Percentiles rank a stretch among this genome's conserved stretches.
These are phyloP conservation scores for Cryptococcus sp. DNA, from an alignment of 1,284 basidiomycete genomes.

Conservation along the genomic window DNA sequence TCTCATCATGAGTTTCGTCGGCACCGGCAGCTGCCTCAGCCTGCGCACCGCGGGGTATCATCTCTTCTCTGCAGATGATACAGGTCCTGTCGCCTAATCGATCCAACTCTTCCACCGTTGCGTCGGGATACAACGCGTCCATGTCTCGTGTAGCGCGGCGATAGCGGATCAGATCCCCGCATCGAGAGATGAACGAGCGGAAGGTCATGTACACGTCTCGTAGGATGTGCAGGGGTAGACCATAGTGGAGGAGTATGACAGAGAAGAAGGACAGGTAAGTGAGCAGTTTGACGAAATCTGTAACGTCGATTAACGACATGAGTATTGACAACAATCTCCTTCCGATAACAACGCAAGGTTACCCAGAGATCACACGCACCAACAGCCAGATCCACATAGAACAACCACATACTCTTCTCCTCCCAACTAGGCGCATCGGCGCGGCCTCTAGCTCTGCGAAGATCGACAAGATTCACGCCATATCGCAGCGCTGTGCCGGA, in stretches of 20 bases:
- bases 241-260: slow-evolving; percentile 89
- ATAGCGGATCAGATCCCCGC: slow-evolving; percentile 86
- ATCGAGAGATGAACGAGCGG: slow-evolving; percentile 81
- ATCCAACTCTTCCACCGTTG: slow-evolving; percentile 80
- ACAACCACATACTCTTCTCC: slow-evolving; percentile 94
- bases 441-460: slow-evolving; percentile 76
- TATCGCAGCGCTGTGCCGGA: slow-evolving; percentile 82
- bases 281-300: slow-evolving; percentile 89
- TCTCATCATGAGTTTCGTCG: not conserved
- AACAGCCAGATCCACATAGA: slow-evolving; percentile 91
- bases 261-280: slow-evolving; percentile 93
- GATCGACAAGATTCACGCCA: slow-evolving; percentile 76
- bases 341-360: slow-evolving; percentile 4
- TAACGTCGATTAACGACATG: too few relatives aligned
- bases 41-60: slow-evolving; percentile 60
- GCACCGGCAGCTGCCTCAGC: slow-evolving; percentile 12
- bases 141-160: slow-evolving; percentile 93
- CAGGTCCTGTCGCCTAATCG: slow-evolving; percentile 85
- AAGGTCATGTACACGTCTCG: slow-evolving; percentile 95
- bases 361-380: slow-evolving; percentile 57
- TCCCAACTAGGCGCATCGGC: slow-evolving; percentile 93
- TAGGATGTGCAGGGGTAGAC: slow-evolving; percentile 93
- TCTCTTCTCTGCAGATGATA: slow-evolving; percentile 98
- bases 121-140: slow-evolving; percentile 93
- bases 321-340: too few relatives aligned